Base-by-base conservation (phyloP, 768 basidiomycete genomes). In the Lanmaoa rubissima region DNA sequence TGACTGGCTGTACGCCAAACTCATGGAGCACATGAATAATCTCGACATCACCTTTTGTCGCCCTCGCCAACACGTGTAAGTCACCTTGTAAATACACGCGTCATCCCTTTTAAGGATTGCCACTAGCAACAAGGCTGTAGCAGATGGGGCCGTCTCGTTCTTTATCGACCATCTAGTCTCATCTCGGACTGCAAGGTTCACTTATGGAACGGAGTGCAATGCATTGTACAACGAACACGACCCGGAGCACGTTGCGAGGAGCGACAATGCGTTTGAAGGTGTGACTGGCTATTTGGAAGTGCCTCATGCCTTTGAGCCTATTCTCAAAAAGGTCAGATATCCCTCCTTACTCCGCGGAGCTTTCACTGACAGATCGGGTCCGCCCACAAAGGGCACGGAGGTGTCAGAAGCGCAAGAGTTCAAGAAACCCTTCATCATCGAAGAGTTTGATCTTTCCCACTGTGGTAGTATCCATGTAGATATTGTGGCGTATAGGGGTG, bases 341-440 rank as follows among this genome's bases (percentile, higher is more conserved):
- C 32, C 19, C 45, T 34, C 1, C 12, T n/a, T 16, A 3, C 10
- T 31, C 2, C 3, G 19, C 11, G 16, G 35, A 1, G 14, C 46
- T 14, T 14, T 41, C 19, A 3, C 14, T 61, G 39, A 54, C 28
- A 12, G 4, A 19, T 26, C 5, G 2, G 21, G 28, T 38, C 6
- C 5, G 2, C 17, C 35, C 24, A 19, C 32, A 34, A 41, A 60
- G 60, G 60, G 60, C 8, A 56, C 44, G 2, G 53, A 61, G 24
- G 59, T 61, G 4, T 55, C 59, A 3, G 60, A 61, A 55, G 36
- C 50, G n/a, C 48, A 61, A 42, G 60, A 61, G 28, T 61, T 61
- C 59, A 56, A 51, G 53, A 51, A 61, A n/a, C n/a, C 39, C 8
- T 61, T 61, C 16, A 43, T 36, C 24, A 51, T 61, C 7, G 60